These are phyloP conservation scores for Diaporthe sp. DNA, from an alignment of 2,329 filamentous ascomycete species.

Conservation along the genomic window DNA sequence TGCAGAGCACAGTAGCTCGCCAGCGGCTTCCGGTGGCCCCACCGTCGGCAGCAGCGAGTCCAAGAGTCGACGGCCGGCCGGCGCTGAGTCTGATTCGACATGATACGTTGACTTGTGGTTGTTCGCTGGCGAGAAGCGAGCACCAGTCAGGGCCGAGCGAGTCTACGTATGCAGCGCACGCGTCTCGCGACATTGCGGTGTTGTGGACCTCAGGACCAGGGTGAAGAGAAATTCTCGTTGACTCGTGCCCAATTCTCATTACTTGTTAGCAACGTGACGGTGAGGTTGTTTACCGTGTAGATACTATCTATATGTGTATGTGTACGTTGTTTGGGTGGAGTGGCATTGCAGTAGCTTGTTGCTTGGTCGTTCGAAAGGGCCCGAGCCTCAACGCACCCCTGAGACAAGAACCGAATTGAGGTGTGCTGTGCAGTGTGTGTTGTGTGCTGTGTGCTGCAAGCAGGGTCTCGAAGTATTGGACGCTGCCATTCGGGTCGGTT, in stretches of 20 bases:
- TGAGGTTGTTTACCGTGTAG: not conserved
- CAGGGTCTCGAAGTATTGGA: constrained; percentile 1
- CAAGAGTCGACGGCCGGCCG: not conserved
- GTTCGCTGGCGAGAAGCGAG: not conserved
- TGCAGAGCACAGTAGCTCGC: constrained; percentile 8
- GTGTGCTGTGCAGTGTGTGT: not conserved
- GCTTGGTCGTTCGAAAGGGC: constrained; percentile 25
- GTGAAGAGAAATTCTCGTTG: not conserved
- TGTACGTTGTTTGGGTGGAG: constrained; percentile 5
- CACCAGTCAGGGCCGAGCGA: constrained; percentile 13
- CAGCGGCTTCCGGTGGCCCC: constrained; percentile 31
- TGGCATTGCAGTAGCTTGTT: constrained; percentile 39
- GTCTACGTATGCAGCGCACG: constrained; percentile 22
- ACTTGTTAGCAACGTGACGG: not conserved
- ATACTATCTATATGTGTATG: too few species aligned
- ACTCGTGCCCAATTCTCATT: not conserved
- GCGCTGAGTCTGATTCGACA: constrained; percentile 26
- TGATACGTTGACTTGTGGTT: constrained; percentile 9
- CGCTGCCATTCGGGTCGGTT: constrained; percentile 6
- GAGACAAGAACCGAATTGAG: not conserved
- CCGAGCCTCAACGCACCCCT: constrained; percentile 14
- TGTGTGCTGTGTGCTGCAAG: constrained; percentile 8
- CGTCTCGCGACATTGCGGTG: constrained; percentile 19
- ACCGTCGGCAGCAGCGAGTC: constrained; percentile 23
- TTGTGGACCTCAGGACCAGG: not conserved